These are phyloP conservation scores for Fusarium euwallaceae DNA, from an alignment of 2,329 filamentous ascomycete genomes.

Conservation along the genomic window DNA sequence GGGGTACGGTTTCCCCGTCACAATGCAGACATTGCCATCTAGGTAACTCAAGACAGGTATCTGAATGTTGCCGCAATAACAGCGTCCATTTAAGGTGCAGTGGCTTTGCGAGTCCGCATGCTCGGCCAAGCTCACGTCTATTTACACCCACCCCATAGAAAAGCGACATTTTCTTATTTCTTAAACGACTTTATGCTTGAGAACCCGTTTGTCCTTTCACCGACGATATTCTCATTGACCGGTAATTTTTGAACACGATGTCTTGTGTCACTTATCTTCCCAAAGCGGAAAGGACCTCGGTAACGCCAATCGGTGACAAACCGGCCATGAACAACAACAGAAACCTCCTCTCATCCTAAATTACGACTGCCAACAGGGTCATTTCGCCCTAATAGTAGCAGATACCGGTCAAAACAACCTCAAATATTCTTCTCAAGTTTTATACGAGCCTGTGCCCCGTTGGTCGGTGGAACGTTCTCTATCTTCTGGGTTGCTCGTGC, in stretches of 20 bases:
- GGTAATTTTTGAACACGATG: neutral
- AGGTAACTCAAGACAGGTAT: too few species aligned
- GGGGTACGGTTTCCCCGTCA: neutral
- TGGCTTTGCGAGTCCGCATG: neutral
- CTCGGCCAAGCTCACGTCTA: neutral
- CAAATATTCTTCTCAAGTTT: neutral
- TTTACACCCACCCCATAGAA: neutral
- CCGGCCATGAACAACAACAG: neutral
- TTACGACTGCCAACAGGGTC: neutral
- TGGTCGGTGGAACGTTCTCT: neutral
- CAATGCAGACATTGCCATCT: too few species aligned
- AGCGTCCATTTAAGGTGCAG: neutral
- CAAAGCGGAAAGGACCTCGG: conserved; percentile 30
- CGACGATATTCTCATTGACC: neutral
- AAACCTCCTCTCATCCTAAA: neutral
- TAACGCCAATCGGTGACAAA: conserved; percentile 14
- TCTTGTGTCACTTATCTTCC: conserved; percentile 1
- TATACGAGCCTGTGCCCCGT: neutral
- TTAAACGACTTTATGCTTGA: neutral
- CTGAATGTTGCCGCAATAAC: neutral
- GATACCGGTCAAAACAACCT: too few species aligned
- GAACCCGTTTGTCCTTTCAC: neutral
- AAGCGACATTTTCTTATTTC: neutral
- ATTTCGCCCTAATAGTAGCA: neutral
- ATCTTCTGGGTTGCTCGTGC: too few species aligned